Conservation (phyloP, 2,329 filamentous ascomycete species). For the Ascochyta koolunga region DNA sequence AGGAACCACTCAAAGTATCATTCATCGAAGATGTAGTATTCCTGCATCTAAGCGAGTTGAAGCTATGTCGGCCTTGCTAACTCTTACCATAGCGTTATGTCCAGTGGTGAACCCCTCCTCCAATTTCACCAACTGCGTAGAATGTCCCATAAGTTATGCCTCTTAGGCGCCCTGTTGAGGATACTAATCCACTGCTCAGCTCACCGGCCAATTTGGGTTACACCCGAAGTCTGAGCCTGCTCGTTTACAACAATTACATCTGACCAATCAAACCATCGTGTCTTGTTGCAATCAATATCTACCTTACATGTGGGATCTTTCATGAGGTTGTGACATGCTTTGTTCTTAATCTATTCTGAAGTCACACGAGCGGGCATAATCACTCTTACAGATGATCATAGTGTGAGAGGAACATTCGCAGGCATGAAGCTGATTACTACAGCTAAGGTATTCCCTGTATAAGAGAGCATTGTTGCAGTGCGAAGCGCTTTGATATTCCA, state of each 20-base stretch:
- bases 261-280: background rate
- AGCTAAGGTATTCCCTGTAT: background rate
- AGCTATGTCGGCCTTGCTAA: background rate
- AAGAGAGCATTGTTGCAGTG: background rate
- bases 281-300: background rate
- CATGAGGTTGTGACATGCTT: background rate
- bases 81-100: background rate
- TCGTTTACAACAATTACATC: background rate
- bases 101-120: background rate
- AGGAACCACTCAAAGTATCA: background rate
- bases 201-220: background rate
- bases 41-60: background rate
- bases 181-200: background rate
- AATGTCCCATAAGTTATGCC: background rate
- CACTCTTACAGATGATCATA: background rate
- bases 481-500: background rate
- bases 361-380: conserved; percentile 2
- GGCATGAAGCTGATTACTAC: background rate
- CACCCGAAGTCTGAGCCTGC: background rate
- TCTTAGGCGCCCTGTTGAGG: background rate
- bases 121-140: background rate
- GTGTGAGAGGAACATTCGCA: background rate
- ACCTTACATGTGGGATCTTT: background rate
- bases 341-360: conserved; percentile 1
- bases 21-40: background rate